phyloP scores from a whole-genome alignment of 805 yeast species.

The Ogataea angusta region DNA sequence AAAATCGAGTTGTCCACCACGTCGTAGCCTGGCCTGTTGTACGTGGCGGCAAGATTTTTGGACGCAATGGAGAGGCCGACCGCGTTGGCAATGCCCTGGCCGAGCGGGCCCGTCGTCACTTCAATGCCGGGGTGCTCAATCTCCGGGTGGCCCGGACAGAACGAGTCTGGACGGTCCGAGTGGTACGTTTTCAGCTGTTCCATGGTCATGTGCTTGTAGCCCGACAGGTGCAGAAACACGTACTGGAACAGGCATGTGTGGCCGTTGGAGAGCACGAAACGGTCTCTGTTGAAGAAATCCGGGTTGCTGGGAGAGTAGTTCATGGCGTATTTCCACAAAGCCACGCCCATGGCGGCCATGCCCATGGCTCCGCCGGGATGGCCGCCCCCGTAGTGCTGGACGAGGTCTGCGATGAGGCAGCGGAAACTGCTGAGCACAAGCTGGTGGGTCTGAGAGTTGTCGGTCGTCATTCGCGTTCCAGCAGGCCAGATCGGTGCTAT shows the following conservation, averaged over 20 bases:
- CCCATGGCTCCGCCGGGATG: constrained; percentile 99
- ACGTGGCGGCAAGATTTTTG: constrained; percentile 84
- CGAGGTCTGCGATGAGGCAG: constrained; percentile 33
- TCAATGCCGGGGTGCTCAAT: constrained; percentile 89
- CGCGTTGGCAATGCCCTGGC: constrained; percentile 95
- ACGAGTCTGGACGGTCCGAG: constrained; percentile 74
- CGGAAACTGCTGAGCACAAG: constrained; percentile 32
- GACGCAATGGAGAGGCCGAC: constrained; percentile 96
- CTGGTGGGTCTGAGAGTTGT: constrained; percentile 22
- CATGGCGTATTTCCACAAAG: constrained; percentile 68
- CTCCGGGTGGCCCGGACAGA: constrained; percentile 98
- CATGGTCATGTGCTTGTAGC: constrained; percentile 66
- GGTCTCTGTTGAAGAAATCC: constrained; percentile 88
- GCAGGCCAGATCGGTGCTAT: neutral
- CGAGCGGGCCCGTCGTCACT: constrained; percentile 97
- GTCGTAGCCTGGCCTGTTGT: constrained; percentile 78
- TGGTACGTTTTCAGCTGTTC: constrained; percentile 82
- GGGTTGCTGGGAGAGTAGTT: constrained; percentile 87
- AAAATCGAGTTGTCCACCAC: constrained; percentile 74
- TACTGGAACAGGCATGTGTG: constrained; percentile 92
- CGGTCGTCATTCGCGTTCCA: constrained; percentile 18
- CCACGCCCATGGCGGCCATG: constrained; percentile 92
- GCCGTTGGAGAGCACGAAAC: constrained; percentile 93
- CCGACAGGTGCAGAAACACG: constrained; percentile 79
- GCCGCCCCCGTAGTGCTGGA: constrained; percentile 49